These are phyloP conservation scores for Elongisporangium undulatum DNA, from an alignment of 352 stramenopile species.

Conservation along the genomic window DNA sequence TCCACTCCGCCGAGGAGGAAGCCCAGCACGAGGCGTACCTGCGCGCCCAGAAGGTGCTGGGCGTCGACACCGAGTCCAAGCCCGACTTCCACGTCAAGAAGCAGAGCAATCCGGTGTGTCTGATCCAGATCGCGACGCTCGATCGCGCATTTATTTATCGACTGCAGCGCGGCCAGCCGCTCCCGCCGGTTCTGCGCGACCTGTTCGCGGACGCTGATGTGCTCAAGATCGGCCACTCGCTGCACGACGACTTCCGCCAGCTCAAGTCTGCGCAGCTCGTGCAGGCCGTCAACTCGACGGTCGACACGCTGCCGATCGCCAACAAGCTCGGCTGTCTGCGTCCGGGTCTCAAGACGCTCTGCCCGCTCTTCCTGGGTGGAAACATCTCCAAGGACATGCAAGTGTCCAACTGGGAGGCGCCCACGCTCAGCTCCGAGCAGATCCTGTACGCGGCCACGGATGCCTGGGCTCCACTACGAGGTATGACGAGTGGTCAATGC, in stretches of 20 bases:
- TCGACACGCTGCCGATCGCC: conserved; percentile 78
- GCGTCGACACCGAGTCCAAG: conserved; percentile 79
- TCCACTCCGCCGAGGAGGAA: conserved; percentile 64
- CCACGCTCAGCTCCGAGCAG: conserved; percentile 57
- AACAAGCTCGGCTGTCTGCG: conserved; percentile 74
- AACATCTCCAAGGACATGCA: conserved; percentile 84
- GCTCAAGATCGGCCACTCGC: conserved; percentile 76
- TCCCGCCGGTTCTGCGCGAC: conserved; percentile 51
- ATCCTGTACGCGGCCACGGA: conserved; percentile 81
- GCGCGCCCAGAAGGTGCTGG: conserved; percentile 43
- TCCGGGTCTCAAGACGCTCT: conserved; percentile 67
- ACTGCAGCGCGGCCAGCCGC: conserved; percentile 38
- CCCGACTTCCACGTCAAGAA: conserved; percentile 48
- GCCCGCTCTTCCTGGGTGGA: conserved; percentile 63
- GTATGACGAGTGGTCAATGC: conserved; percentile 16
- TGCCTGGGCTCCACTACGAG: conserved; percentile 68
- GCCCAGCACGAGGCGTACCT: conserved; percentile 40
- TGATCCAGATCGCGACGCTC: conserved; percentile 77
- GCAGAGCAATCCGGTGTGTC: conserved; percentile 60
- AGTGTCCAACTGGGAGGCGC: conserved; percentile 79
- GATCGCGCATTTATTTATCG: conserved; percentile 74
- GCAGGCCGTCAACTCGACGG: conserved; percentile 50
- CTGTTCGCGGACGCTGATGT: conserved; percentile 53
- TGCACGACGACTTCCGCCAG: conserved; percentile 71
- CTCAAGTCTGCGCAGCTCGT: conserved; percentile 58